phyloP scores from a whole-genome alignment of 306 rosid species.

The Trifolium pratense region DNA sequence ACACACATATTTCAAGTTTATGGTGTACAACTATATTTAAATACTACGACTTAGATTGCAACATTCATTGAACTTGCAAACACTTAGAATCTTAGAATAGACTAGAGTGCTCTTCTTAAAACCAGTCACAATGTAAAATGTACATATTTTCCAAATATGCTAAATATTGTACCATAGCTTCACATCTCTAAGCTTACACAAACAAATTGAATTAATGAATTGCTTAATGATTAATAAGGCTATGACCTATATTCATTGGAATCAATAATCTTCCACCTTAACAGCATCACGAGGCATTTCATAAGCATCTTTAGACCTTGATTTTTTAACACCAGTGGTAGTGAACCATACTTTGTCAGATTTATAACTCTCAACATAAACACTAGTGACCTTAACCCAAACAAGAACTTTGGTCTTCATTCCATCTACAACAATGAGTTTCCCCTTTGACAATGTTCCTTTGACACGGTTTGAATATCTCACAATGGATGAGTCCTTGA shows the following conservation, averaged over 20 bases:
- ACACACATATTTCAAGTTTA: no score
- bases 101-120: not conserved
- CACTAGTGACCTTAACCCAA: constrained; percentile 61
- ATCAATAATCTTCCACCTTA: constrained; percentile 49
- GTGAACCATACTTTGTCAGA: constrained; percentile 65
- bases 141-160: not conserved
- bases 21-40: no score
- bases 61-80: not conserved
- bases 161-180: not conserved
- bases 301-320: constrained; percentile 61
- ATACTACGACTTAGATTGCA: no score
- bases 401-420: constrained; percentile 64
- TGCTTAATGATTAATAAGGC: not conserved
- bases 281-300: constrained; percentile 55
- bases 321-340: constrained; percentile 54
- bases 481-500: constrained; percentile 68
- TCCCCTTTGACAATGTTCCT: constrained; percentile 56
- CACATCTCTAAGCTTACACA: not conserved
- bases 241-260: not conserved
- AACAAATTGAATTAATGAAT: not conserved
- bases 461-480: constrained; percentile 56
- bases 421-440: constrained; percentile 54
- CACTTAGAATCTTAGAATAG: not conserved
- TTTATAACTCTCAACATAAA: constrained; percentile 57
- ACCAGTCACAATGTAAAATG: not conserved